Percentiles rank a stretch among this genome's conserved stretches.
Evolutionary conservation across 768 basidiomycete genomes (phyloP).

Genomic region (Gloeopeniophorella convolvens): DNA sequence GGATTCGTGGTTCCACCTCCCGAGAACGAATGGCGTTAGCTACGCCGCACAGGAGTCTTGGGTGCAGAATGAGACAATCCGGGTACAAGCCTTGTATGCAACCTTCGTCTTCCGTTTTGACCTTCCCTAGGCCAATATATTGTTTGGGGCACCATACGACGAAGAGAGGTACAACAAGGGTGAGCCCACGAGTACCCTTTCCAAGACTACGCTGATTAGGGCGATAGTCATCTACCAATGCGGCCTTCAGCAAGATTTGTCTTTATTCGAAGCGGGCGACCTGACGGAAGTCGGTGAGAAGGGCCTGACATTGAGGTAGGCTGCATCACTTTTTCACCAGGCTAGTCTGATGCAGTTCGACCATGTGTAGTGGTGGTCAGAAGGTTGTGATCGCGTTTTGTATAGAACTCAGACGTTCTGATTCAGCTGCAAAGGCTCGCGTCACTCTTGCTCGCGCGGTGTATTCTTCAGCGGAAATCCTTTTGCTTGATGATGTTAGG

Average conservation of each 20-base stretch:
- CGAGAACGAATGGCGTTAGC: conserved; percentile 60
- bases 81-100: conserved; percentile 29
- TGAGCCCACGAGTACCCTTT: conserved; percentile 15
- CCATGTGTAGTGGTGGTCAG: conserved; percentile 42
- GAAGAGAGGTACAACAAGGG: conserved; percentile 38
- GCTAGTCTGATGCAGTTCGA: too few species aligned
- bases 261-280: conserved; percentile 43
- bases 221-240: conserved; percentile 21
- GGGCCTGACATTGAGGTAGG: conserved; percentile 38
- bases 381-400: too few species aligned
- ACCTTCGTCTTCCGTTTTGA: background rate
- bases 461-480: conserved; percentile 51
- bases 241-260: conserved; percentile 34
- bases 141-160: conserved; percentile 44
- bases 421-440: too few species aligned
- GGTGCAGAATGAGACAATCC: conserved; percentile 77
- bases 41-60: conserved; percentile 84
- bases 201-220: background rate
- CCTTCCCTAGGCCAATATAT: conserved; percentile 38
- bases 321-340: too few species aligned
- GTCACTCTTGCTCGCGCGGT: conserved; percentile 53
- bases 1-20: conserved; percentile 64
- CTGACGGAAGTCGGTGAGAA: conserved; percentile 55
- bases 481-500: conserved; percentile 68
- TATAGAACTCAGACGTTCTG: too few species aligned